Base-by-base conservation (phyloP, 2,329 filamentous ascomycete species). In the Beauveria sp. region DNA sequence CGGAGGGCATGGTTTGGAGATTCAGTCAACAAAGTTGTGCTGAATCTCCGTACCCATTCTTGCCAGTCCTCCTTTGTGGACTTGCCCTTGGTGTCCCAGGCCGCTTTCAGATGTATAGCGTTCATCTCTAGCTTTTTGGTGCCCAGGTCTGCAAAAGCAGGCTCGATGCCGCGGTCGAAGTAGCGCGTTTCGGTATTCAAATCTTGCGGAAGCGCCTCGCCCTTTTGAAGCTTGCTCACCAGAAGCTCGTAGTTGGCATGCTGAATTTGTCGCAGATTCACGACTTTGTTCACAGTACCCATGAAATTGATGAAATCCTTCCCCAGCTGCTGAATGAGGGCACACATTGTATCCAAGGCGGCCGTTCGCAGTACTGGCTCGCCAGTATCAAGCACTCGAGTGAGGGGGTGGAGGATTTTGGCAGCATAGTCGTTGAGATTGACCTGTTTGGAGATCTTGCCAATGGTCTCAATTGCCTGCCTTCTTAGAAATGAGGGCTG, bases 51-150 rank as follows among this genome's bases (percentile, higher is more conserved):
- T 75, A 99, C 91, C 95, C 95, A 99, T 73, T 99, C 95, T 69
- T 96, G 91, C 95, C 95, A 99, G 75, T 99, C 95, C 71, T 99
- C 95, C 69, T 93, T 92, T 10, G 95, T 99, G 0, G 93, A 97
- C 71, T 97, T 97, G 63, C 96, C 92, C 63, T 89, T 92, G 0
- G 96, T 95, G 68, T 98, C 95, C 95, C 95, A 99, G 0, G 96
- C 95, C 65, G 89, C 89, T 75, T 98, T 97, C 24, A 99, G 80
- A 78, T 99, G 96, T 65, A 98, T 93, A 56, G 96, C 92, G 67
- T 99, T 99, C 74, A 98, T 93, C 64, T 96, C 92, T 40, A 98
- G 82, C 75, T 98, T 98, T 79, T 96, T 97, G 14, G 89, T 90
- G 1, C 88, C 86, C 50, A 96, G 88, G 66, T 98, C 93, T 0